Conservation (phyloP, 2,329 filamentous ascomycete genomes). For the Aspergillus versicolor region DNA sequence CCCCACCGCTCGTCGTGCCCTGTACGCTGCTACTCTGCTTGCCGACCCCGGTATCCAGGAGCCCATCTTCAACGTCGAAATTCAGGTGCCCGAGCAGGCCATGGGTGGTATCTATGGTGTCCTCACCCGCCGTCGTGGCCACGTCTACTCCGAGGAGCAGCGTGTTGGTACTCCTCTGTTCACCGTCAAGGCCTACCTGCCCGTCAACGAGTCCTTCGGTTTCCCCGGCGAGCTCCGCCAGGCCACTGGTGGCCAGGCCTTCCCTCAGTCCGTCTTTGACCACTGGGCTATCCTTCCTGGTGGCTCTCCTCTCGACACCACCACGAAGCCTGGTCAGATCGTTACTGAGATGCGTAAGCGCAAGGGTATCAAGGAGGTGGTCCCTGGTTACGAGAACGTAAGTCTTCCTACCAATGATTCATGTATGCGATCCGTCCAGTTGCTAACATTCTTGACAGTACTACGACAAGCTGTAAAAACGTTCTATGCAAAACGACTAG, state of each 20-base stretch:
- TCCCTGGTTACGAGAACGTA: constrained; percentile 93
- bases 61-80: constrained; percentile 98
- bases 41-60: constrained; percentile 89
- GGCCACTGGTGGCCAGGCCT: constrained; percentile 93
- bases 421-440: neutral
- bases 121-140: constrained; percentile 94
- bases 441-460: constrained; percentile 59
- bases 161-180: constrained; percentile 97
- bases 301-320: constrained; percentile 83
- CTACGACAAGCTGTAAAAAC: constrained; percentile 95
- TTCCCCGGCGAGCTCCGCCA: constrained; percentile 97
- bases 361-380: constrained; percentile 98
- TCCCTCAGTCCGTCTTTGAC: constrained; percentile 98
- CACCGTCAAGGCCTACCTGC: constrained; percentile 97
- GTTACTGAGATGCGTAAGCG: constrained; percentile 93
- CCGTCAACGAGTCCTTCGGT: constrained; percentile 96
- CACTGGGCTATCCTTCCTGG: constrained; percentile 97
- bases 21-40: constrained; percentile 89
- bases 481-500: constrained; percentile 43
- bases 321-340: constrained; percentile 77
- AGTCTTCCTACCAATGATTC: constrained; percentile 48
- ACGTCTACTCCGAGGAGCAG: constrained; percentile 99
- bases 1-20: constrained; percentile 93
- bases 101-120: constrained; percentile 99
- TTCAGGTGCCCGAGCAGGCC: constrained; percentile 95